phyloP scores from a whole-genome alignment of 805 yeast species.

The Yamadazyma endophytica region DNA sequence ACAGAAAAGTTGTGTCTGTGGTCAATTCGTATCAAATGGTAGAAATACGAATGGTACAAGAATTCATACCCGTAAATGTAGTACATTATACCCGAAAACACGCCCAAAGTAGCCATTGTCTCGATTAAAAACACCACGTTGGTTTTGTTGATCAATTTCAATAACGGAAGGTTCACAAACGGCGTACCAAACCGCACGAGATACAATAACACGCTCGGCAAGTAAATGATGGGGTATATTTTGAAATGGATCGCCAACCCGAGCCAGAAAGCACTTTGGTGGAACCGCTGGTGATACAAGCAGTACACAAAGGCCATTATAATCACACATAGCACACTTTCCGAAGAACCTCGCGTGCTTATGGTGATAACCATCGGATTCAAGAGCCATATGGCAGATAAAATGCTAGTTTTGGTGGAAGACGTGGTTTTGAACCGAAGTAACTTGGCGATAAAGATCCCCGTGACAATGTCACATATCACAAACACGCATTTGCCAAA shows the following conservation, averaged over 20 bases:
- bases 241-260: constrained; percentile 87
- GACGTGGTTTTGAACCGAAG: constrained; percentile 26
- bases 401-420: constrained; percentile 23
- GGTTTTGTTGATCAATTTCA: constrained; percentile 35
- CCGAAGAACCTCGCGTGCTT: constrained; percentile 90
- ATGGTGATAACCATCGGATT: constrained; percentile 96
- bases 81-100: constrained; percentile 60
- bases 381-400: constrained; percentile 72
- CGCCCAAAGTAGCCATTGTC: constrained; percentile 40
- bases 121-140: constrained; percentile 27
- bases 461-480: constrained; percentile 76
- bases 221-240: constrained; percentile 84
- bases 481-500: constrained; percentile 82
- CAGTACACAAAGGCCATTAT: constrained; percentile 56
- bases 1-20: constrained; percentile 94
- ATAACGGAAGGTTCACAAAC: constrained; percentile 20
- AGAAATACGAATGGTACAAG: constrained; percentile 70
- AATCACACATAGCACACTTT: constrained; percentile 78
- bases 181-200: constrained; percentile 24
- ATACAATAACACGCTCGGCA: constrained; percentile 63
- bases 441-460: constrained; percentile 46
- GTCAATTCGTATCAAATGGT: constrained; percentile 79
- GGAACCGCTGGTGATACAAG: constrained; percentile 25
- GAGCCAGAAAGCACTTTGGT: constrained; percentile 42
- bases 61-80: constrained; percentile 68